These are phyloP conservation scores for Cladosporium velox DNA, from an alignment of 2,329 filamentous ascomycete species.

Conservation along the genomic window DNA sequence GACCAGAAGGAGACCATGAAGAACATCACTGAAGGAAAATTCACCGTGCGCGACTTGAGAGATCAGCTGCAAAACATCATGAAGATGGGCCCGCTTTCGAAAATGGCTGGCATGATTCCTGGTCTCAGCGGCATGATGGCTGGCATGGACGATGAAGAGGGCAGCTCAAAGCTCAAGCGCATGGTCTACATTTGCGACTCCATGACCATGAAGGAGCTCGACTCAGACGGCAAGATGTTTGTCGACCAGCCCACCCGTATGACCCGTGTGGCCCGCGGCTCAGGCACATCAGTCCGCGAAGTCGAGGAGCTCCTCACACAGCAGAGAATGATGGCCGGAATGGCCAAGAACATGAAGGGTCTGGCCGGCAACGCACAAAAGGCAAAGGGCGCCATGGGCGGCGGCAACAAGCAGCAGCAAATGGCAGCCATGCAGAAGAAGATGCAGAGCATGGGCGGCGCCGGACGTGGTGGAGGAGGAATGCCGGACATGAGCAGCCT, in stretches of 20 bases:
- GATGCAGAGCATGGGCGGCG: constrained; percentile 83
- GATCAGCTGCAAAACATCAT: constrained; percentile 98
- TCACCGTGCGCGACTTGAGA: constrained; percentile 88
- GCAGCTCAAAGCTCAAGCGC: constrained; percentile 86
- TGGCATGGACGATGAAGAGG: constrained; percentile 95
- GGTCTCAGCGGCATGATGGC: constrained; percentile 92
- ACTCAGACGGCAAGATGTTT: constrained; percentile 92
- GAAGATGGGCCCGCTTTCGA: constrained; percentile 98
- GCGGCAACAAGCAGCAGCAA: constrained; percentile 88
- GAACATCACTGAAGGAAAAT: constrained; percentile 95
- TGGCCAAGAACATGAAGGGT: constrained; percentile 99
- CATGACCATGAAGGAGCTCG: constrained; percentile 95
- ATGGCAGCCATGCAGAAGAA: constrained; percentile 97
- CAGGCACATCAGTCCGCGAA: constrained; percentile 85
- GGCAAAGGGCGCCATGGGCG: constrained; percentile 86
- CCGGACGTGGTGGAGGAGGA: constrained; percentile 58
- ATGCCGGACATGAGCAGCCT: constrained; percentile 84
- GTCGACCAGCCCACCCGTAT: constrained; percentile 89
- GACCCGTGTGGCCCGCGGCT: constrained; percentile 86
- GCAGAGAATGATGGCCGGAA: constrained; percentile 97
- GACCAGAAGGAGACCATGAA: constrained; percentile 99
- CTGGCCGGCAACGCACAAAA: constrained; percentile 98
- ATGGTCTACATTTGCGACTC: constrained; percentile 99
- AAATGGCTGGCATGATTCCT: constrained; percentile 98
- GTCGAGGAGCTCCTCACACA: constrained; percentile 97